phyloP scores from a whole-genome alignment of 2,329 filamentous ascomycete genomes.

The Cytospora leucostoma region DNA sequence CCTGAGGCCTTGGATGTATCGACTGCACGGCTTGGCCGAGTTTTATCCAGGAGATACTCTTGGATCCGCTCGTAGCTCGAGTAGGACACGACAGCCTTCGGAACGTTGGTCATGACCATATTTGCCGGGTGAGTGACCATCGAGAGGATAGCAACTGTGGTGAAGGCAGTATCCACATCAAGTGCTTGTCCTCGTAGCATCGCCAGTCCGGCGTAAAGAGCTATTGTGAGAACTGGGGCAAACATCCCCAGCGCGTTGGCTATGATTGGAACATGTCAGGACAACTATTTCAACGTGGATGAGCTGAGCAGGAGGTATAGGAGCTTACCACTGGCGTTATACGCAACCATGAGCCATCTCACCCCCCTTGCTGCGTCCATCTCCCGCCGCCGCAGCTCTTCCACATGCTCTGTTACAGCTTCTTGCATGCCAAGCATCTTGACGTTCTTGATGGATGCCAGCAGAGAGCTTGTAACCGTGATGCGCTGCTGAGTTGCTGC shows the following conservation, averaged over 20 bases:
- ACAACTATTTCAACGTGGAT: not conserved
- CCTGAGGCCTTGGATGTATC: not conserved
- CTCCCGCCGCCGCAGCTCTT: slow-evolving; percentile 37
- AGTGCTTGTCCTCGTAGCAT: slow-evolving; percentile 30
- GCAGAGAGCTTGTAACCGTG: slow-evolving; percentile 37
- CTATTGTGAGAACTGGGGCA: slow-evolving; percentile 41
- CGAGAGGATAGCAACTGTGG: slow-evolving; percentile 41
- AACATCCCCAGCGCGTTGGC: slow-evolving; percentile 48
- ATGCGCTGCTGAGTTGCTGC: slow-evolving; percentile 44
- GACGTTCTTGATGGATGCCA: slow-evolving; percentile 42
- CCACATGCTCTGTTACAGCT: slow-evolving; percentile 30
- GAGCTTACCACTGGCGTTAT: slow-evolving; percentile 44
- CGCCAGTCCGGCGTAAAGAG: slow-evolving; percentile 38
- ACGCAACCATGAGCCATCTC: slow-evolving; percentile 44
- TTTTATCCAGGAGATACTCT: slow-evolving; percentile 33
- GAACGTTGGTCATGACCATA: slow-evolving; percentile 46
- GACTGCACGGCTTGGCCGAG: not conserved
- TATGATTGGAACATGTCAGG: slow-evolving; percentile 25
- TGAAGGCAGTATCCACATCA: slow-evolving; percentile 43
- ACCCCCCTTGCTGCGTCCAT: slow-evolving; percentile 37
- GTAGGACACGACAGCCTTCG: slow-evolving; percentile 37
- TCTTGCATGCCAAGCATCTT: slow-evolving; percentile 43
- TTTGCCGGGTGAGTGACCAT: slow-evolving; percentile 47
- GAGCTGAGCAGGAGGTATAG: not conserved
- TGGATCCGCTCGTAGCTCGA: slow-evolving; percentile 44